phyloP scores from a whole-genome alignment of 108 stramenopile genomes.

The Thalassiosira profunda region DNA sequence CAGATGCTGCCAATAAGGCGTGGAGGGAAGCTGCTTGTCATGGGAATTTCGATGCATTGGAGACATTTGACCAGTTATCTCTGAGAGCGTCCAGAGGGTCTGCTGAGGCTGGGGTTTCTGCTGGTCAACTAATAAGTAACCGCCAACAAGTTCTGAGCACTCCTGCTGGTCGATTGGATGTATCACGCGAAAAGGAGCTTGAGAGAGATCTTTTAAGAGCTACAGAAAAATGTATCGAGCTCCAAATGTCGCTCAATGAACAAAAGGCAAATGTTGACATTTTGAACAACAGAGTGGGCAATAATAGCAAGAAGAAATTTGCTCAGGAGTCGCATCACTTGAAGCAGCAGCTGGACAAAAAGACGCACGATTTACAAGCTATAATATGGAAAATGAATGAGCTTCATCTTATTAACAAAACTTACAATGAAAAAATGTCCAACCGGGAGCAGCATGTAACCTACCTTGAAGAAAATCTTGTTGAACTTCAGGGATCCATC shows the following conservation, averaged over 20 bases:
- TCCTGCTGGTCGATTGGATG: conserved; percentile 67
- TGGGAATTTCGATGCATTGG: conserved; percentile 44
- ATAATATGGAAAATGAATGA: conserved; percentile 93
- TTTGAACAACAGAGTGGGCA: conserved; percentile 57
- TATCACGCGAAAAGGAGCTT: conserved; percentile 73
- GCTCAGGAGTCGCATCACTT: conserved; percentile 71
- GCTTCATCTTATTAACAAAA: conserved; percentile 87
- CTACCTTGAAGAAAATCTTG: conserved; percentile 81
- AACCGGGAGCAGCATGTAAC: conserved; percentile 83
- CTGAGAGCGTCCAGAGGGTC: conserved; percentile 3
- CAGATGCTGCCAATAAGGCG: conserved; percentile 45
- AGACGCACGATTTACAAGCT: conserved; percentile 78
- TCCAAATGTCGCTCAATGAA: conserved; percentile 79
- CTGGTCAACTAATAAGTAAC: conserved; percentile 53
- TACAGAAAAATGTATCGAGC: conserved; percentile 72
- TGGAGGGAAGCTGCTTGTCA: conserved; percentile 47
- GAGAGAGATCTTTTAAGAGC: conserved; percentile 70
- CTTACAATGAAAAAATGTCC: conserved; percentile 76
- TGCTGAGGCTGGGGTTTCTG: conserved; percentile 28
- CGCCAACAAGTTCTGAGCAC: conserved; percentile 73
- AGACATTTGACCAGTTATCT: conserved; percentile 32
- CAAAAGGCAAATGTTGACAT: conserved; percentile 85
- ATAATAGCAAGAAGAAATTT: conserved; percentile 63
- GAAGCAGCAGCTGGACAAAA: conserved; percentile 75
- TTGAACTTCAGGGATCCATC: conserved; percentile 72